Conservation (phyloP, 768 basidiomycete genomes). For the Pholiota conissans region DNA sequence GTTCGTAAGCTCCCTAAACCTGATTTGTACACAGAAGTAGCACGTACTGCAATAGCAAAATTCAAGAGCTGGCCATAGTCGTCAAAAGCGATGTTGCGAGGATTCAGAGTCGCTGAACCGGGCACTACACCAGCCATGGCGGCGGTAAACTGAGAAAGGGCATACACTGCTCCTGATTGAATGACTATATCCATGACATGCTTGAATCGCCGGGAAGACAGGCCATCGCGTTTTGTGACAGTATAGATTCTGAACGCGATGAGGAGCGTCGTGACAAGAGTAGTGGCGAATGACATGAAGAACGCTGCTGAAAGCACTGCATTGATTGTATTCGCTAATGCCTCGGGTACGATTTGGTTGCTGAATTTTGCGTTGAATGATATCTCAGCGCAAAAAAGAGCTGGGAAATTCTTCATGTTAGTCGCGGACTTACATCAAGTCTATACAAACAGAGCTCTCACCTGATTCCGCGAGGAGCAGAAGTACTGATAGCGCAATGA, state of each 20-base stretch:
- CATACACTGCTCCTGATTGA: not conserved
- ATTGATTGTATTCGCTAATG: not conserved
- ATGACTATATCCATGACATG: not conserved
- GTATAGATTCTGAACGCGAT: not conserved
- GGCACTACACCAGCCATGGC: not conserved
- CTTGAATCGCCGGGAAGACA: not conserved
- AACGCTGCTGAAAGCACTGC: not conserved
- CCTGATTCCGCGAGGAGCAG: too few relatives aligned
- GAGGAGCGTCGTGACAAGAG: not conserved
- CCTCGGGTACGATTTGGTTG: not conserved
- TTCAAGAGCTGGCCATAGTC: not conserved
- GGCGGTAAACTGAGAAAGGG: not conserved
- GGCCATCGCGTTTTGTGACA: not conserved
- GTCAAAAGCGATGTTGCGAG: not conserved
- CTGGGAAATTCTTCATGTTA: too few relatives aligned
- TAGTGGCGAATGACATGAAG: not conserved
- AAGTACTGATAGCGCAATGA: too few relatives aligned
- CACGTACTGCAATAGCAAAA: not conserved
- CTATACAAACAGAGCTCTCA: too few relatives aligned
- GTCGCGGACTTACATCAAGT: too few relatives aligned
- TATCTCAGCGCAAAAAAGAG: not conserved
- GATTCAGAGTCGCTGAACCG: not conserved
- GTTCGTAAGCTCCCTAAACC: too few relatives aligned
- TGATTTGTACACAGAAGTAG: not conserved
- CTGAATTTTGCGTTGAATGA: not conserved